Base-by-base conservation (phyloP, 495 filamentous ascomycete genomes). In the Pseudotulostoma volvatum region DNA sequence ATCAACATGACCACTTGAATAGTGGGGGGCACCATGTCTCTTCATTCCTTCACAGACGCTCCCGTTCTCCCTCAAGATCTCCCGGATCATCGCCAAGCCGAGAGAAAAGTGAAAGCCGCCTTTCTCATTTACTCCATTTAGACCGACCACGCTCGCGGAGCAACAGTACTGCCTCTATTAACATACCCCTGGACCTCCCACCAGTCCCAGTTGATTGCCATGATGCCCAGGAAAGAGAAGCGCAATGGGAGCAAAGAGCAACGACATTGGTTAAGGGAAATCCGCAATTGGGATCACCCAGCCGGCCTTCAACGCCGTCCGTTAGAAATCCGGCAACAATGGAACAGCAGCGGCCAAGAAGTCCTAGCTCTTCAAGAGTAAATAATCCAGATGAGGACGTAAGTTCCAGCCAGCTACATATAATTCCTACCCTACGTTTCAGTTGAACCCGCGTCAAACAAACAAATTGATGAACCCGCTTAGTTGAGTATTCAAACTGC, bases 401-500 rank as follows among this genome's bases (percentile, higher is more conserved):
- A 50, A 45, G 61, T n/a, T n/a, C n/a, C n/a, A n/a, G n/a, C n/a
- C n/a, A n/a, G n/a, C n/a, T n/a, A n/a, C n/a, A n/a, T n/a, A n/a
- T 50, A 14, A 18, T 7, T 31, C 28, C 9, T n/a, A n/a, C n/a
- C n/a, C n/a, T n/a, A n/a, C n/a, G 7, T 21, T 36, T 13, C 18
- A 9, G 31, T 32, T 7, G 33, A 14, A 11, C 17, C 8, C 13
- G 17, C 1, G 11, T 16, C 17, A 0, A 7, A 9, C 11, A 18
- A 21, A 3, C 9, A 15, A 33, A 5, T 25, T 17, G 18, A n/a
- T 40, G 31, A n/a, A n/a, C n/a, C n/a, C 37, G 14, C 35, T 11
- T 45, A 95, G 69, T 71, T 78, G 20, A 78, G 82, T 60, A 93
- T 99, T 40, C 86, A 94, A 60, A 77, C 90, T 57, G 90, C 92